phyloP scores from a whole-genome alignment of 179 eudicot genomes.

The Nepenthes alata region DNA sequence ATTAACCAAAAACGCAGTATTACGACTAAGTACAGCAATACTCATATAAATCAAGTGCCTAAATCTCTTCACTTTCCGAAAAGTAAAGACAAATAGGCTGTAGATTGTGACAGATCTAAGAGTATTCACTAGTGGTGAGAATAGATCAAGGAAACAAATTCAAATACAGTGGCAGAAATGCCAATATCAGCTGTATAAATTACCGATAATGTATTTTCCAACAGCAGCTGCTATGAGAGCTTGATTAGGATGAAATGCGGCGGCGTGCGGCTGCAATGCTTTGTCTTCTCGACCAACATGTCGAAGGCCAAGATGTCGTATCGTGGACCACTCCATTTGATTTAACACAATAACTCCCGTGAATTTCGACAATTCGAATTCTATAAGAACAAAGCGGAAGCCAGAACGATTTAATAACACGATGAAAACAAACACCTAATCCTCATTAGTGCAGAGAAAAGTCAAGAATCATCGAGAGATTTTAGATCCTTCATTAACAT shows the following conservation, averaged over 20 bases:
- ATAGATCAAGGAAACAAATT: no score
- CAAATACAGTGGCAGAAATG: no score
- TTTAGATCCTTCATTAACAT: no score
- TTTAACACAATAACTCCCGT: slow-evolving; percentile 3
- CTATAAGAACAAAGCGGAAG: not conserved
- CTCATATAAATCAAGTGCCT: no score
- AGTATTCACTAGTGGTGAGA: no score
- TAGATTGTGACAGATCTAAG: no score
- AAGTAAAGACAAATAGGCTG: no score
- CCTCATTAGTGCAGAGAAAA: not conserved
- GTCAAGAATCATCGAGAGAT: not conserved
- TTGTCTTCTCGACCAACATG: slow-evolving; percentile 85
- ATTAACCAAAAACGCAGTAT: no score
- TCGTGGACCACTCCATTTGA: slow-evolving; percentile 89
- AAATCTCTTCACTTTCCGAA: no score
- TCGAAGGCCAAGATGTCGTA: slow-evolving; percentile 93
- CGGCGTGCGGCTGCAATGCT: slow-evolving; percentile 88
- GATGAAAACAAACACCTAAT: not conserved
- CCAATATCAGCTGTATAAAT: no score
- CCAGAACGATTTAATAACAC: not conserved
- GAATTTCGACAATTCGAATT: not conserved
- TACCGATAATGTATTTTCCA: slow-evolving; percentile 75
- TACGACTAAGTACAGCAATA: no score
- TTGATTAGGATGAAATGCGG: slow-evolving; percentile 83
- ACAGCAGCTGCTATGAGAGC: slow-evolving; percentile 71